A percentile compares a stretch with the other conserved stretches of the same genome.
These are phyloP conservation scores for Diaporthe aspalathi DNA, from an alignment of 2,329 filamentous ascomycete genomes.

Conservation along the genomic window DNA sequence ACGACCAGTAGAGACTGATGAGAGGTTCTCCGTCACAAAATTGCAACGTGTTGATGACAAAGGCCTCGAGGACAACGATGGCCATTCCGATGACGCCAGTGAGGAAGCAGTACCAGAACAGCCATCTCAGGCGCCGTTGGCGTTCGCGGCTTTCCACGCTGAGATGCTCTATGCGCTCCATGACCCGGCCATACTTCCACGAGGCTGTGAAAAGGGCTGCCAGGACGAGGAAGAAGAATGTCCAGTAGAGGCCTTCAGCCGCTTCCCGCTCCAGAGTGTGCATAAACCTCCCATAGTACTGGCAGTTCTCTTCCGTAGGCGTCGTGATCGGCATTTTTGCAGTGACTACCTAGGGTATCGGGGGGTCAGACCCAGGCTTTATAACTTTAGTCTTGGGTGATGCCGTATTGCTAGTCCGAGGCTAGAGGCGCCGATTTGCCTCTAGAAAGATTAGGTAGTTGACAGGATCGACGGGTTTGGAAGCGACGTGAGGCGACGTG, in stretches of 20 bases:
- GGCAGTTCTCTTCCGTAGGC: slow-evolving; percentile 34
- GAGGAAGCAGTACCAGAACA: slow-evolving; percentile 56
- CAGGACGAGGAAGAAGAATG: slow-evolving; percentile 33
- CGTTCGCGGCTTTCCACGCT: slow-evolving; percentile 43
- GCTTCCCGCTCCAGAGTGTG: not conserved
- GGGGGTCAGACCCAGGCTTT: slow-evolving; percentile 37
- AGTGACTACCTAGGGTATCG: not conserved
- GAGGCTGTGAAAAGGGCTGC: slow-evolving; percentile 35
- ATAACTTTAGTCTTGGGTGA: not conserved
- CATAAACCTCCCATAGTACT: slow-evolving; percentile 37
- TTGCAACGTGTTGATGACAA: slow-evolving; percentile 63
- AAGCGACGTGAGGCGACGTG: not conserved
- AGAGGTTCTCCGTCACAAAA: slow-evolving; percentile 71
- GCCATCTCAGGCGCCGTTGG: slow-evolving; percentile 51
- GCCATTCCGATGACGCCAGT: slow-evolving; percentile 59
- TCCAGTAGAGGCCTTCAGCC: slow-evolving; percentile 37
- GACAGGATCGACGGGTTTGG: not conserved
- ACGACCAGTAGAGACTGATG: slow-evolving; percentile 70
- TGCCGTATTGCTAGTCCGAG: slow-evolving; percentile 3
- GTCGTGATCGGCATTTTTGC: slow-evolving; percentile 22
- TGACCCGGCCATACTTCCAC: slow-evolving; percentile 35
- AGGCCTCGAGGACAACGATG: slow-evolving; percentile 66
- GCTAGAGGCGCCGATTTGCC: slow-evolving; percentile 14
- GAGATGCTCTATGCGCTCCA: slow-evolving; percentile 33
- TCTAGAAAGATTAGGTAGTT: slow-evolving; percentile 39